Evolutionary conservation across 495 filamentous ascomycete genomes (phyloP).

Genomic region (Lophiostoma macrostomum): DNA sequence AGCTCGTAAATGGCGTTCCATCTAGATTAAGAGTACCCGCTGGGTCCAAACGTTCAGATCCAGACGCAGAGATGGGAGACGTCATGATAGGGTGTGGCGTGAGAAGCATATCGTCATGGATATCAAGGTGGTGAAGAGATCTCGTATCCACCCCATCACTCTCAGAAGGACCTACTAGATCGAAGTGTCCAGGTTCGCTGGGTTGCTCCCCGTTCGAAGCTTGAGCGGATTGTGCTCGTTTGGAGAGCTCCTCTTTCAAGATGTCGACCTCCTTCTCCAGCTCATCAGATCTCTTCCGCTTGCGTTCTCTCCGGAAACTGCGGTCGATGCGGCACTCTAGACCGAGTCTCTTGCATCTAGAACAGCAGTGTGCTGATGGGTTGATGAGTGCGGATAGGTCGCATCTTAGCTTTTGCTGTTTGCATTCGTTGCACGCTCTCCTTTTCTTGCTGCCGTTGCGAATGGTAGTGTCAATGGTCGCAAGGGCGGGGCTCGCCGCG

Average conservation of each 20-base stretch:
- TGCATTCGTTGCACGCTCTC: slow-evolving; percentile 82
- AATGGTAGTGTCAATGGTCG: not conserved
- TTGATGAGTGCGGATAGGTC: slow-evolving; percentile 75
- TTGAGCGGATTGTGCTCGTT: slow-evolving; percentile 1
- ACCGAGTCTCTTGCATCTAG: slow-evolving; percentile 75
- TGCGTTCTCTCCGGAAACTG: slow-evolving; percentile 86
- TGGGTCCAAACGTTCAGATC: not conserved
- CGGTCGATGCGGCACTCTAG: slow-evolving; percentile 88
- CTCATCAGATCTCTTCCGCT: slow-evolving; percentile 82
- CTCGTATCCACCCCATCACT: not conserved
- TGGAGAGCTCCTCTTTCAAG: slow-evolving; percentile 9
- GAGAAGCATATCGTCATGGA: not conserved
- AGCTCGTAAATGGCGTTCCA: no score
- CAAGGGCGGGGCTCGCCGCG: not conserved
- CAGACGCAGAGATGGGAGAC: not conserved
- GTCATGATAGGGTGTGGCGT: not conserved
- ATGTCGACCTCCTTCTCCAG: slow-evolving; percentile 56
- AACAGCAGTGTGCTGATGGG: slow-evolving; percentile 73
- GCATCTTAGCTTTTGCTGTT: slow-evolving; percentile 69
- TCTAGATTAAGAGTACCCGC: no score
- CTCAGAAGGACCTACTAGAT: not conserved
- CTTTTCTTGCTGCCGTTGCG: slow-evolving; percentile 20
- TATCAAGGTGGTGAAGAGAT: no score
- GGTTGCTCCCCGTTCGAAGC: not conserved
- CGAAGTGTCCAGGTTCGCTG: not conserved